Evolutionary conservation across 2,329 filamentous ascomycete species (phyloP), one percentile per base, ranked within the genome.

Genomic region (Aspergillus persii): DNA sequence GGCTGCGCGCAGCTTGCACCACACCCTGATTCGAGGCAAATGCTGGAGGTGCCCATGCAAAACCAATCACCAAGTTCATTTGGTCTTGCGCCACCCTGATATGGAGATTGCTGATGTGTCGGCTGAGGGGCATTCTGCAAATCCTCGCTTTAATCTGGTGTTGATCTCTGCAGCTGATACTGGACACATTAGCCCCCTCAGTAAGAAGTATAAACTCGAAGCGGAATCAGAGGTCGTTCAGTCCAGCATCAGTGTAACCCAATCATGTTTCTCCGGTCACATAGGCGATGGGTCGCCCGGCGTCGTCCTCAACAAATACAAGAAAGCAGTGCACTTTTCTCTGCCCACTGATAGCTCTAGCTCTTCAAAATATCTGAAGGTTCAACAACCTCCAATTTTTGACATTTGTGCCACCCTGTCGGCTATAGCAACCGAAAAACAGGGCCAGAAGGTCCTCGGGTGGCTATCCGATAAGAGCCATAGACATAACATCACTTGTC

Each of bases 11-110:
- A 53, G 51, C 23, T 27, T 53, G 12, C 39, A 53, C 33, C 23
- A 41, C 39, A 29, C 51, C 6, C n/a, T 56, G 6, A 23, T 56
- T 23, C 44, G 26, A 12, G 46, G 54, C 6, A 33, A 50, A n/a
- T 49, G 54, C 30, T 56, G 46, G 54, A 50, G 50, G 8, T 50
- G 54, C 18, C 27, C 54, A 3, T 56, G 53, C 31, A 49, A 29
- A n/a, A 9, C 48, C 15, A n/a, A 26, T 2, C 53, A 56, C n/a
- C 23, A 44, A n/a, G 44, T 56, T 27, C 49, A 49, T 46, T 33
- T 56, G 6, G 8, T 27, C 15, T 30, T 56, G 26, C 12, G 36
- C 6, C 36, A 39, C 12, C 2, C 3, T 12, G 53, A 56, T 31
- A 31, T 18, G 2, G 31, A 53, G 8, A 4, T 9, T 5, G 9